Evolutionary conservation across 768 basidiomycete genomes (phyloP), one percentile per base, ranked within the genome.

Genomic region (Mycena alexandri): DNA sequence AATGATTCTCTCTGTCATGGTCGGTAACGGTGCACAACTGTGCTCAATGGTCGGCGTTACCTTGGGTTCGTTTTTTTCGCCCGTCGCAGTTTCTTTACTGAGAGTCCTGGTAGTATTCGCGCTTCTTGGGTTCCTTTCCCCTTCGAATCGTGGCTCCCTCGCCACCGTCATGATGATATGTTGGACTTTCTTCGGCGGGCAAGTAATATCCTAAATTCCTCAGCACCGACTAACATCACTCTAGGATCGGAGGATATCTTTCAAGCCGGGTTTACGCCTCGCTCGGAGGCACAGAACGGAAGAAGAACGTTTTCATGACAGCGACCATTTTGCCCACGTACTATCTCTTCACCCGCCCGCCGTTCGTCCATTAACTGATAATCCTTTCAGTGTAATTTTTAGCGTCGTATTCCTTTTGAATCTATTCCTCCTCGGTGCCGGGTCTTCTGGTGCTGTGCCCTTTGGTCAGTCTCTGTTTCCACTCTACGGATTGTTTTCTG

Each of bases 371-470:
- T 16, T 17, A 9, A 69, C 48, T 63, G 24, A 52, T 38, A 41
- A 36, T 13, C 24, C 24, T 58, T 44, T 63, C 75, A 96, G 94
- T 13, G 73, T 93, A 69, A 89, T 98, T 50, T 99, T 98, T 77
- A 79, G 87, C 22, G 75, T 95, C 63, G 90, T 98, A 54, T 96
- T 96, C 81, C 77, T 96, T n/a, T 86, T 99, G 64, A 94, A 99
- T 75, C 83, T 98, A 34, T 94, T 96, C 84, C 88, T 99, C 24
- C 82, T 98, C 63, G 81, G 86, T 3, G 91, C 93, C 17, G 90
- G 90, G 5, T 96, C 96, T 2, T 97, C 96, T 7, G 97, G 97
- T 11, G 97, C 97, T 13, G 95, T 99, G 47, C 97, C 97, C 5
- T 97, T 98, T 77, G 94, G 96, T 89, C 71, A 61, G 82, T 76